A percentile compares a stretch with the other conserved stretches of the same genome.
Evolutionary conservation across 768 basidiomycete genomes (phyloP).

Genomic region (Lactarius sp.): DNA sequence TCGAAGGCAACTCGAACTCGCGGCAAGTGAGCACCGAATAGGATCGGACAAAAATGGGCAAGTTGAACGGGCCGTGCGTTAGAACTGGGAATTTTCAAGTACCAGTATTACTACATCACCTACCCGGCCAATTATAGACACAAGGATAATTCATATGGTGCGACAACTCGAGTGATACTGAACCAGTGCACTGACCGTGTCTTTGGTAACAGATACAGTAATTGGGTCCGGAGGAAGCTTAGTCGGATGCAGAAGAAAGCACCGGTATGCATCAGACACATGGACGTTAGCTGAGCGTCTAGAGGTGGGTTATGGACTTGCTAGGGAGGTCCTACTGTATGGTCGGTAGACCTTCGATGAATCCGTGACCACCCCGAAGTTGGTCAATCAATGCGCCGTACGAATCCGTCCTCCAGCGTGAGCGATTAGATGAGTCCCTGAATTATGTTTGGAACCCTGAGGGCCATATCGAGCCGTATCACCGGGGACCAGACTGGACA

Average conservation of each 20-base stretch:
- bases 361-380: not conserved
- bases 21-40: too few species aligned
- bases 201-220: not conserved
- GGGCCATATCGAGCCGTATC: slow-evolving; percentile 7
- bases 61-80: not conserved
- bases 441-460: not conserved
- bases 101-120: not conserved
- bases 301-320: not conserved
- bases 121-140: not conserved
- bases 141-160: not conserved
- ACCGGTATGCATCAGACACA: not conserved
- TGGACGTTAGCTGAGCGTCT: not conserved
- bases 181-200: not conserved
- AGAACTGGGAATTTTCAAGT: not conserved
- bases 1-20: not conserved
- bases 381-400: not conserved
- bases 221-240: not conserved
- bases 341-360: not conserved
- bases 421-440: not conserved
- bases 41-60: not conserved
- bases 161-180: not conserved
- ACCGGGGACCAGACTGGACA: slow-evolving; percentile 16
- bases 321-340: not conserved
- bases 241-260: not conserved
- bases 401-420: not conserved